Percentiles rank a stretch among this genome's conserved stretches.
phyloP scores from a whole-genome alignment of 805 yeast genomes.

The Wickerhamiella spandovensis region DNA sequence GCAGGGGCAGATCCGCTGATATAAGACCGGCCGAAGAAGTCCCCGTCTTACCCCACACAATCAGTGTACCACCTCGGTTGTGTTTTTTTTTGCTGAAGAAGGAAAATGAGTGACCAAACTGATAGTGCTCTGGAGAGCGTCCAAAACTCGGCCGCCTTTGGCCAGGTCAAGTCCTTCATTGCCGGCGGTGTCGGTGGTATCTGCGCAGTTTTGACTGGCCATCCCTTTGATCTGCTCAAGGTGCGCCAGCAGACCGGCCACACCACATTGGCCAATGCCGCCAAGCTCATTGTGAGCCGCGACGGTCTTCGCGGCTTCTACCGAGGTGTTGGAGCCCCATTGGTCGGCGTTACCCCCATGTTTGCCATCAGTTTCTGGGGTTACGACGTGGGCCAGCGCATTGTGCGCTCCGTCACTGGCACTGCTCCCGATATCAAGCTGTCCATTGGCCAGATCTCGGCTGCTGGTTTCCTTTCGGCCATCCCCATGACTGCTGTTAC shows the following conservation, averaged over 20 bases:
- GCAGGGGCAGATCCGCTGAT: not conserved
- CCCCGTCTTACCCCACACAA: not conserved
- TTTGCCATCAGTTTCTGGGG: conserved; percentile 99
- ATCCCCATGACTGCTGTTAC: conserved; percentile 90
- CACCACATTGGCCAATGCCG: conserved; percentile 53
- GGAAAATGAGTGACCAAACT: conserved; percentile 14
- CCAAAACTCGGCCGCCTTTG: conserved; percentile 30
- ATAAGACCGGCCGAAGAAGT: not conserved
- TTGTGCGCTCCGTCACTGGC: conserved; percentile 38
- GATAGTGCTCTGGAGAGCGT: conserved; percentile 13
- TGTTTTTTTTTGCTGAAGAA: not conserved
- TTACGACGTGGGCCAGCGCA: conserved; percentile 77
- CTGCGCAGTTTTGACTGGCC: conserved; percentile 91
- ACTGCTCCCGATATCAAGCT: conserved; percentile 30
- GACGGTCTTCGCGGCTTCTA: conserved; percentile 76
- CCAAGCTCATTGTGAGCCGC: conserved; percentile 50
- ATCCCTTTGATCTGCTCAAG: conserved; percentile 88
- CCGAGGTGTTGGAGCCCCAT: conserved; percentile 88
- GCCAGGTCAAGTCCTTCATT: conserved; percentile 73
- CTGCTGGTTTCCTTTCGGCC: conserved; percentile 92
- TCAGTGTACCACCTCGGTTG: not conserved
- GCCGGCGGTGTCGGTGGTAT: conserved; percentile 97
- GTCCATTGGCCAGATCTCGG: conserved; percentile 56
- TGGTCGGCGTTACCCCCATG: conserved; percentile 96
- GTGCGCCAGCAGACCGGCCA: conserved; percentile 83